Base-by-base conservation (phyloP, 2,329 filamentous ascomycete species). In the Thermothelomyces thermophilus region DNA sequence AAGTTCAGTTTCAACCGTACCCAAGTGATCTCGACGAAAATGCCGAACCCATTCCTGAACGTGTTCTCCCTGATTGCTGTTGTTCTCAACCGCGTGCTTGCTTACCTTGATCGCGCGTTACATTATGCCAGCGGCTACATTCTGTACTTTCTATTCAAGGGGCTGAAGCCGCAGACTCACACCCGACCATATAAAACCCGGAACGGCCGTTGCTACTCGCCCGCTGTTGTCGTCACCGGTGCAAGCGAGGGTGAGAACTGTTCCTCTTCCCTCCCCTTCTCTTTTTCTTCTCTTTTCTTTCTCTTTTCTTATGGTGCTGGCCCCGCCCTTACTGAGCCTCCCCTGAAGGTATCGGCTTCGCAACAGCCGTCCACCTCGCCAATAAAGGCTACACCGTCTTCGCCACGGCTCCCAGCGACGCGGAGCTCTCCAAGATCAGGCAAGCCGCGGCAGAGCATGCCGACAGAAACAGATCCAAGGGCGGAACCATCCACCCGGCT, bases 141-240 rank as follows among this genome's bases (percentile, higher is more conserved):
- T 13, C 35, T 48, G 11, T 52, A 52, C 40, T 35, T 20, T 17
- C 35, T 42, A 22, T 52, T 52, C 19, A 36, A 17, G 5, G 50
- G 44, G 2, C 39, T 52, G 30, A 44, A 52, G 19, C 44, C 50
- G 16, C 47, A 49, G 35, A 52, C 50, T 43, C 50, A 52, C 41
- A 52, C 50, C 6, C n/a, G 50, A 4, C 41, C 44, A 7, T 30
- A 24, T 22, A 48, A 44, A 16, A 31, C 22, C n/a, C 22, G 34
- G 11, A 37, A 47, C 14, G 50, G 44, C 34, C 39, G 44, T 22
- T 22, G 44, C 16, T 47, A 44, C 44, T 40, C 50, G 9, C 50
- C 44, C 5, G 46, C 44, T 17, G 50, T 48, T 11, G 43, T 48
- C 16, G 19, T 48, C 10, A 52, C 50, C 20, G 50, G 44, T 20